Evolutionary conservation across 805 yeast genomes (phyloP), one percentile per base, ranked within the genome.

Genomic region (Kazachstania taianensis): DNA sequence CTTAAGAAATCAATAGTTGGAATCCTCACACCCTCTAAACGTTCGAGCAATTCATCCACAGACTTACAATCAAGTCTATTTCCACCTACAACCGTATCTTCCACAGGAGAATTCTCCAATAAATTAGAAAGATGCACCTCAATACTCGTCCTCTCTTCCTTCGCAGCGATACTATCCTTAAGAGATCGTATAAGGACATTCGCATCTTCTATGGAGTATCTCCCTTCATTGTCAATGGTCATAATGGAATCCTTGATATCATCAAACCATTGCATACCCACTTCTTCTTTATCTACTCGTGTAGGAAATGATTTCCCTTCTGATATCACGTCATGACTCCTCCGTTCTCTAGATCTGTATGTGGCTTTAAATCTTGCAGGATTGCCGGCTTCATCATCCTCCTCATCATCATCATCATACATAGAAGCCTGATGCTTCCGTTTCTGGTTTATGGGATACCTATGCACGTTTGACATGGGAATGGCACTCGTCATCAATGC

Each of bases 351-450:
- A 22, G 12, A 22, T 22, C 20, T 5, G 22, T n/a, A 20, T n/a
- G n/a, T n/a, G n/a, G n/a, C n/a, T n/a, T n/a, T n/a, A 9, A 10
- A 16, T 28, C 17, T 19, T 19, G 17, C 27, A 23, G 14, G 8
- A 14, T n/a, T 9, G n/a, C 15, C 16, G 4, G 14, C 20, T 30
- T 24, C 25, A 29, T 31, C 19, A 24, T 7, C 10, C 9, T 32
- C 28, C 5, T 28, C 41, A n/a, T 28, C 35, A 5, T 35, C 48
- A 30, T 52, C 57, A 37, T 52, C 57, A 28, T 52, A 52, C 28
- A 52, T 42, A n/a, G 41, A 39, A 2, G 57, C 54, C 7, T 26
- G 31, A 31, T 44, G 46, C 18, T 31, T 39, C 12, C 10, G 25
- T 18, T 18, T 30, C 30, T 28, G 17, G 4, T 13, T 12, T 28